Evolutionary conservation across 2,329 filamentous ascomycete genomes (phyloP).

Genomic region (Arachnopeziza araneosa): DNA sequence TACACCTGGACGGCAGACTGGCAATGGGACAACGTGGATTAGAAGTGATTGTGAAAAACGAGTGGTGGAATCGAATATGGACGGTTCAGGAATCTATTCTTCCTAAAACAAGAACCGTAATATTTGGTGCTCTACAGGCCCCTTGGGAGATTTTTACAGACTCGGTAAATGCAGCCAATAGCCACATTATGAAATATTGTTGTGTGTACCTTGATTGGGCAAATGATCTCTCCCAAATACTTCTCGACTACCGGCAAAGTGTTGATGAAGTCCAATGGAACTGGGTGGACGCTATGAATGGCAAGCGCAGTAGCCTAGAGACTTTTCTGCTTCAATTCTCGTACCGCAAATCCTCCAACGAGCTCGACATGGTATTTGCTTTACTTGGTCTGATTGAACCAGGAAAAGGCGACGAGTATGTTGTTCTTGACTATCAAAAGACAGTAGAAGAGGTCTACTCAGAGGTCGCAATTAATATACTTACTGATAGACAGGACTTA

Average conservation of each 20-base stretch:
- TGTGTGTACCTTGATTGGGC: not conserved
- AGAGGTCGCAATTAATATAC: not conserved
- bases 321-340: not conserved
- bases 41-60: not conserved
- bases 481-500: not conserved
- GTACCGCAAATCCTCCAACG: slow-evolving; percentile 1
- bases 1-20: not conserved
- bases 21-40: not conserved
- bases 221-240: not conserved
- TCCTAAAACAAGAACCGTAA: not conserved
- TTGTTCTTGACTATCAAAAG: not conserved
- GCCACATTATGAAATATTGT: not conserved
- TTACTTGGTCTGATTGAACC: not conserved
- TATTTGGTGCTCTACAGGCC: not conserved
- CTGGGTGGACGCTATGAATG: not conserved
- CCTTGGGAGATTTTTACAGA: not conserved
- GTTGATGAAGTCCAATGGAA: not conserved
- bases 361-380: slow-evolving; percentile 6
- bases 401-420: not conserved
- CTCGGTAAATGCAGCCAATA: not conserved
- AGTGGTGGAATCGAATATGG: not conserved
- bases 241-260: not conserved
- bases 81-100: not conserved
- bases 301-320: not conserved
- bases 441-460: not conserved